Base-by-base conservation (phyloP, 768 basidiomycete species). In the Panellus pusillus region DNA sequence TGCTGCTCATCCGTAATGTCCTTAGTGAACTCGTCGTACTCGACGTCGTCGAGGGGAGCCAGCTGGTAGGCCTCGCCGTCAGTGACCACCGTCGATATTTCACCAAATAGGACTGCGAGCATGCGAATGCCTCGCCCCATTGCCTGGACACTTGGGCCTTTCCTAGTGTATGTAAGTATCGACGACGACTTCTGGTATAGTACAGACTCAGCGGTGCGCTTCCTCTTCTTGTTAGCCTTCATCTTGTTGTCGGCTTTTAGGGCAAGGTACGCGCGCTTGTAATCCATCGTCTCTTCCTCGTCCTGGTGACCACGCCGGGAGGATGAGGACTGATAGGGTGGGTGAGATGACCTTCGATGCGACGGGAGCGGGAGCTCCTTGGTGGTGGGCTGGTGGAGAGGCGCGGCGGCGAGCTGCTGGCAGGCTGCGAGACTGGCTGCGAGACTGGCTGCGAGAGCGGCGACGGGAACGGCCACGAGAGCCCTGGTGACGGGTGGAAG, bases 91-190 rank as follows among this genome's bases (percentile, higher is more conserved):
- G 18, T 43, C 24, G 50, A n/a, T 8, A 57, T 31, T 17, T 57
- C 50, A 14, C 50, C 55, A 14, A 57, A 57, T 19, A 50, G n/a
- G 1, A 20, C 40, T 9, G 40, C 52, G 15, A 54, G 29, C 52
- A 36, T 47, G 4, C 52, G 52, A 11, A 54, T 43, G 15, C 46
- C 46, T 12, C 52, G 52, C 13, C 52, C 39, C 40, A 39, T 46
- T 14, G 19, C 24, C 35, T 42, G 29, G 3, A 32, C n/a, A 19
- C 38, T 47, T 12, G n/a, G n/a, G n/a, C 6, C 6, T 1, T 1
- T 1, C 32, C 2, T 29, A 4, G 31, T 17, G 14, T 32, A 2
- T 0, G 28, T 18, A n/a, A 9, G 35, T 17, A 29, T 44, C 6
- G 35, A 27, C 1, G 35, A 12, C 17, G n/a, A n/a, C n/a, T n/a